Evolutionary conservation across 2,329 filamentous ascomycete species (phyloP).

Genomic region (Colletotrichum horii): DNA sequence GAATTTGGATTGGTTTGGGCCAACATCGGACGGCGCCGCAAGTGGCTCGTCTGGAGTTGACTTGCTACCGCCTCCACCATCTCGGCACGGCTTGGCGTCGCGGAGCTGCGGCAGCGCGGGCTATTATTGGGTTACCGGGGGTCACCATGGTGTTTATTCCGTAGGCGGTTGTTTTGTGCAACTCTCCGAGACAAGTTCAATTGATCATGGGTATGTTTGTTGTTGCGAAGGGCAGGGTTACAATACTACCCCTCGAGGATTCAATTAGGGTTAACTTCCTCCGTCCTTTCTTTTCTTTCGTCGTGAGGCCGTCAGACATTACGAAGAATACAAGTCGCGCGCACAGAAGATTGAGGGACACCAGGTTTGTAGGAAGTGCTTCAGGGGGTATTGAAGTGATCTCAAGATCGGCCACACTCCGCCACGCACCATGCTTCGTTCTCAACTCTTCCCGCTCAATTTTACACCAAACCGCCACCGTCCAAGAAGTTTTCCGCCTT

Average conservation of each 20-base stretch:
- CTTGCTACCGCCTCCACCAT: constrained; percentile 10
- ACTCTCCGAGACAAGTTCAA: neutral
- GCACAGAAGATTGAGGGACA: neutral
- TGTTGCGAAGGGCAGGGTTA: neutral
- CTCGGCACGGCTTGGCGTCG: constrained; percentile 19
- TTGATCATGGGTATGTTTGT: neutral
- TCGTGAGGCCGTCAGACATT: neutral
- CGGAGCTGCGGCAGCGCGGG: constrained; percentile 14
- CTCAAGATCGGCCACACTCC: neutral
- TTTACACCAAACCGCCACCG: neutral
- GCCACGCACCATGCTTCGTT: neutral
- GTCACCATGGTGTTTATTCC: neutral
- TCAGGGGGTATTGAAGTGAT: neutral
- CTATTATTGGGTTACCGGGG: constrained; percentile 2
- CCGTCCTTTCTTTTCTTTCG: neutral
- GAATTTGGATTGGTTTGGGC: neutral
- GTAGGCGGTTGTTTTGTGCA: neutral
- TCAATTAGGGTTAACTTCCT: neutral
- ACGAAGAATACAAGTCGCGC: neutral
- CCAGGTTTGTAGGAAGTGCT: neutral
- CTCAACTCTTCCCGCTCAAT: neutral
- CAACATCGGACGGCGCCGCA: constrained; percentile 9
- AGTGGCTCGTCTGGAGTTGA: neutral
- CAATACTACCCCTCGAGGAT: neutral
- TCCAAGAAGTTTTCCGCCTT: neutral